A percentile compares a stretch with the other conserved stretches of the same genome.
Conservation (phyloP, 768 basidiomycete genomes). For the Tubosaeta sp. region DNA sequence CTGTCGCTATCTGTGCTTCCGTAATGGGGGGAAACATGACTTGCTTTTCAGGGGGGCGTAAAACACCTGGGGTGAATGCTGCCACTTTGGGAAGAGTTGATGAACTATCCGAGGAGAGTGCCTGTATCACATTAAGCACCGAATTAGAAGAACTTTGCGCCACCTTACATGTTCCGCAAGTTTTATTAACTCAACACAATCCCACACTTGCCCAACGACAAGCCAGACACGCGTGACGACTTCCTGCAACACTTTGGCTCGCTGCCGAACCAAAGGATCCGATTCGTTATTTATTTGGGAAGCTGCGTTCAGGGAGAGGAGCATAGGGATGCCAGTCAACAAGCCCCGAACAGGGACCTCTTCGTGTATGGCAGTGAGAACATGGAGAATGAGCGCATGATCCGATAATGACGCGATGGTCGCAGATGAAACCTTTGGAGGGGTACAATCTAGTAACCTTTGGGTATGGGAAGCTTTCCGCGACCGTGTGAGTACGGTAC, state of each 20-base stretch:
- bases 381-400: slow-evolving; percentile 64
- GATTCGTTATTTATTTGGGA: slow-evolving; percentile 40
- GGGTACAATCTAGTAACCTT: slow-evolving; percentile 47
- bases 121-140: slow-evolving; percentile 33
- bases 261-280: slow-evolving; percentile 38
- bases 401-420: slow-evolving; percentile 65
- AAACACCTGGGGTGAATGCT: slow-evolving; percentile 34
- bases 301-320: slow-evolving; percentile 65
- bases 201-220: slow-evolving; percentile 69
- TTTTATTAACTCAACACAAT: slow-evolving; percentile 47
- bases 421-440: slow-evolving; percentile 39
- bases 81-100: slow-evolving; percentile 34
- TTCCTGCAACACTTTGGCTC: slow-evolving; percentile 55
- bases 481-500: slow-evolving; percentile 42
- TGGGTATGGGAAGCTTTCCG: slow-evolving; percentile 55
- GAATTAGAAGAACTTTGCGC: slow-evolving; percentile 13
- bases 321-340: slow-evolving; percentile 79
- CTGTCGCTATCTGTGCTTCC: slow-evolving; percentile 18
- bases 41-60: slow-evolving; percentile 44
- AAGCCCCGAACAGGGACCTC: slow-evolving; percentile 72
- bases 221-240: slow-evolving; percentile 64
- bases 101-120: slow-evolving; percentile 40
- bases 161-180: slow-evolving; percentile 53
- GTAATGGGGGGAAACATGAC: slow-evolving; percentile 36
- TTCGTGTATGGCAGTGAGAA: slow-evolving; percentile 64